These are phyloP conservation scores for Xylariaceae sp. DNA, from an alignment of 2,329 filamentous ascomycete species.

Conservation along the genomic window DNA sequence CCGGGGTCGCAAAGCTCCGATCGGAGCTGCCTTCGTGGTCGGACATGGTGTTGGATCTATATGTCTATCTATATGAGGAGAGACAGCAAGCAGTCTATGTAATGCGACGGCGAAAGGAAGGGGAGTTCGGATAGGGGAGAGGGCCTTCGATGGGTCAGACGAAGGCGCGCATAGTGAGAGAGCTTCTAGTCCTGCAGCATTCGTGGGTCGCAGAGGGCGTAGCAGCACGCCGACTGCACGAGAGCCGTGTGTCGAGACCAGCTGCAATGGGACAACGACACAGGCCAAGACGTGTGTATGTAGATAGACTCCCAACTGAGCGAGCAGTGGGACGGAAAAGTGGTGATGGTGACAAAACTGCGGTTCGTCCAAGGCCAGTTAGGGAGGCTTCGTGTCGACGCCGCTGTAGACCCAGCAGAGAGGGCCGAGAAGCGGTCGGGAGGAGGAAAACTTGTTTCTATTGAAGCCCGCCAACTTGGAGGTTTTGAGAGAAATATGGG, in stretches of 20 bases:
- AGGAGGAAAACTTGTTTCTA: conserved; percentile 66
- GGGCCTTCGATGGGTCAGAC: conserved; percentile 32
- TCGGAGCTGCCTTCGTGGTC: conserved; percentile 57
- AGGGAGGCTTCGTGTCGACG: conserved; percentile 96
- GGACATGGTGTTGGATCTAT: conserved; percentile 58
- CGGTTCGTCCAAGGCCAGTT: conserved; percentile 55
- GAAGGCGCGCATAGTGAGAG: conserved; percentile 32
- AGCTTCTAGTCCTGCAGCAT: conserved; percentile 24
- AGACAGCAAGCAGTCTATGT: conserved; percentile 1
- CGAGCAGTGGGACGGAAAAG: conserved; percentile 2
- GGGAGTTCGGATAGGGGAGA: conserved; percentile 10
- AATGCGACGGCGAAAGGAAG: not conserved
- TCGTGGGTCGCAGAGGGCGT: conserved; percentile 31
- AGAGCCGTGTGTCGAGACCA: conserved; percentile 9
- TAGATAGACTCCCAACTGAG: conserved; percentile 5
- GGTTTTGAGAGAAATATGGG: conserved; percentile 39
- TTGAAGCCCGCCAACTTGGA: conserved; percentile 93
- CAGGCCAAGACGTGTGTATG: not conserved
- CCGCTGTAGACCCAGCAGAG: conserved; percentile 91
- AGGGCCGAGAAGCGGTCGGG: conserved; percentile 88
- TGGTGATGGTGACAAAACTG: conserved; percentile 30
- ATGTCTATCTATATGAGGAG: not conserved
- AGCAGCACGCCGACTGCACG: conserved; percentile 36
- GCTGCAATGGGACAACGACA: conserved; percentile 7
- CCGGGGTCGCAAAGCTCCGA: conserved; percentile 67